Evolutionary conservation across 495 filamentous ascomycete genomes (phyloP).

Genomic region (Penicillium canariense): DNA sequence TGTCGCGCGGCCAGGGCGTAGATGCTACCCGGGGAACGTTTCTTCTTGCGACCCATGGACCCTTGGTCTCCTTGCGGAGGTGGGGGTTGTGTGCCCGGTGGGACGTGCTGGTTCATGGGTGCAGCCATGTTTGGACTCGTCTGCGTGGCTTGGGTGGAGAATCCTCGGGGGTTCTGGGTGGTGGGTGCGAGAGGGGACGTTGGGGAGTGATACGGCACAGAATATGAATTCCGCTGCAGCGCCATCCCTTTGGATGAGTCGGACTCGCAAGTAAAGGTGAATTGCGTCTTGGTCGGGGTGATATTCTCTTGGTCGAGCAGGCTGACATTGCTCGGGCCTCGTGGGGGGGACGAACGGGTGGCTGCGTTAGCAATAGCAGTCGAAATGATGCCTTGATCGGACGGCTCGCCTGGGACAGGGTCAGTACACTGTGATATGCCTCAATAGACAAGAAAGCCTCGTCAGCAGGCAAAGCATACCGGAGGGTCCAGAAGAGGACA

Average conservation of each 20-base stretch:
- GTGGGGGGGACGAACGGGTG: constrained; percentile 58
- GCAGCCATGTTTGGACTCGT: constrained; percentile 55
- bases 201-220: constrained; percentile 34
- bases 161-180: constrained; percentile 34
- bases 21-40: constrained; percentile 53
- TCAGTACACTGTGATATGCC: constrained; percentile 2
- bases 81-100: constrained; percentile 31
- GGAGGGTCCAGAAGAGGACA: constrained; percentile 40
- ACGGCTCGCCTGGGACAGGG: constrained; percentile 31
- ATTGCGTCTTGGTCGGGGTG: constrained; percentile 70
- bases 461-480: constrained; percentile 27
- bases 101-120: constrained; percentile 30
- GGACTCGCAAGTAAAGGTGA: constrained; percentile 87
- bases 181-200: constrained; percentile 29
- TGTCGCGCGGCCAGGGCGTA: constrained; percentile 64
- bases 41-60: constrained; percentile 51
- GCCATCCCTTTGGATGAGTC: constrained; percentile 65
- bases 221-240: constrained; percentile 42
- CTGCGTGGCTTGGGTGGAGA: constrained; percentile 61
- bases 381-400: constrained; percentile 77
- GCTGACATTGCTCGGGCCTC: constrained; percentile 70
- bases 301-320: constrained; percentile 68
- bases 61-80: constrained; percentile 39
- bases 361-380: constrained; percentile 87
- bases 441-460: background rate